Base-by-base conservation (phyloP, 352 stramenopile species). In the Peronospora destructor region DNA sequence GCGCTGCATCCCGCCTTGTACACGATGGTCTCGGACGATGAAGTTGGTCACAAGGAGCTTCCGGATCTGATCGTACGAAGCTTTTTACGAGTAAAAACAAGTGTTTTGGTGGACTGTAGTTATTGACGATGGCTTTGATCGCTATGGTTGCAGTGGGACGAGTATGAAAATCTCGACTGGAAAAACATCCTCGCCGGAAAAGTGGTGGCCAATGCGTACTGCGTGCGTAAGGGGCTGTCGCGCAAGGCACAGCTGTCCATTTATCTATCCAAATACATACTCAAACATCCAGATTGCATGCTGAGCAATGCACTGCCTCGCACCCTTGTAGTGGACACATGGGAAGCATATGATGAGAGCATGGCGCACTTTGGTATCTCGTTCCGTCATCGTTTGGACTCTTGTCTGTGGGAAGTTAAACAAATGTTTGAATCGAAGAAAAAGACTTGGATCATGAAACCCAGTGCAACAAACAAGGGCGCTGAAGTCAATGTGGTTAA, bases 361-460 rank as follows among this genome's bases (percentile, higher is more conserved):
- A 66, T 81, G 59, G 56, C 66, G 1, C 66, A 77, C 38, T 76
- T 83, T 39, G 68, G 71, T 39, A 73, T 83, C 25, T 71, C 68
- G 4, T 80, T 83, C 50, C 68, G 71, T 25, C 68, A 83, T 26
- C 68, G 71, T 6, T 52, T 83, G 26, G 71, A 83, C 40, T 76
- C 68, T 30, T 83, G 71, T 53, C 19, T 83, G 36, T 83, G 71
- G 71, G 71, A 83, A 45, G 68, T 73, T 17, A 66, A 52, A 16
- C 66, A 80, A 21, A 58, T 51, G 12, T 58, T 83, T n/a, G 71
- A 80, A 44, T 55, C 48, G 6, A 59, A 74, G 21, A 68, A 36
- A 6, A 16, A 68, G 3, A 72, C 58, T 36, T 87, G 73, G 75
- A 89, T 89, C 37, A 77, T 89, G 59, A 89, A 89, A 37, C 75